These are phyloP conservation scores for Vanrija humicola DNA, from an alignment of 1,284 basidiomycete genomes.

Conservation along the genomic window DNA sequence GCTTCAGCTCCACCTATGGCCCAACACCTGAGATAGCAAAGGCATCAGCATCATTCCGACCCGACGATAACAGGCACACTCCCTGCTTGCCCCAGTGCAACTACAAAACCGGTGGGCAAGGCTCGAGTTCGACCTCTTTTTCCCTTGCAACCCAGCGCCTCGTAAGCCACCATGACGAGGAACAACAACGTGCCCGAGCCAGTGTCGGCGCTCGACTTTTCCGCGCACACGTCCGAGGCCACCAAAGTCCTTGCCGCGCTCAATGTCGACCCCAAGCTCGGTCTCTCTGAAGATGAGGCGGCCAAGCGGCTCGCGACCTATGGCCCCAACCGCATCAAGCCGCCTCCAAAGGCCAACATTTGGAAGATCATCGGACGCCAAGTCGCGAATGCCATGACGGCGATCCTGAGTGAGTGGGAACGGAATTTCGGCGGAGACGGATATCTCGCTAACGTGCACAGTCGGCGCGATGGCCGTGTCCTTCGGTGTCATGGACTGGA, in stretches of 20 bases:
- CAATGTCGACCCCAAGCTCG: conserved; percentile 32
- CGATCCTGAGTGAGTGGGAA: conserved; percentile 42
- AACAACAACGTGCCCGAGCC: too few relatives aligned
- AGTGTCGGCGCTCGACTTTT: conserved; percentile 22
- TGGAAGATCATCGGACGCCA: conserved; percentile 40
- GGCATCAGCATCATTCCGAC: too few relatives aligned
- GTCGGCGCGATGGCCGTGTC: conserved; percentile 63
- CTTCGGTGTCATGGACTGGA: conserved; percentile 61
- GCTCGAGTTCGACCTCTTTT: too few relatives aligned
- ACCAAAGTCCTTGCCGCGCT: conserved; percentile 41
- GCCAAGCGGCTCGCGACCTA: conserved; percentile 32
- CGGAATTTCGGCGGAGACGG: too few relatives aligned
- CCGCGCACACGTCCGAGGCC: conserved; percentile 38
- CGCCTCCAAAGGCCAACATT: conserved; percentile 40
- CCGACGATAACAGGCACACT: too few relatives aligned
- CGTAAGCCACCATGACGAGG: too few relatives aligned
- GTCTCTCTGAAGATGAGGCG: conserved; percentile 35
- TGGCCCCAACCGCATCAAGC: conserved; percentile 50
- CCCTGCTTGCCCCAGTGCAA: too few relatives aligned
- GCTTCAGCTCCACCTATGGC: too few relatives aligned
- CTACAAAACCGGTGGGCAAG: too few relatives aligned
- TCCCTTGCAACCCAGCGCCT: too few relatives aligned
- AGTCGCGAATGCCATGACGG: conserved; percentile 48
- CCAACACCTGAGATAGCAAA: too few relatives aligned
- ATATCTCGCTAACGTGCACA: conserved; percentile 20